Base-by-base conservation (phyloP, 306 rosid genomes). In the Delonix regia region DNA sequence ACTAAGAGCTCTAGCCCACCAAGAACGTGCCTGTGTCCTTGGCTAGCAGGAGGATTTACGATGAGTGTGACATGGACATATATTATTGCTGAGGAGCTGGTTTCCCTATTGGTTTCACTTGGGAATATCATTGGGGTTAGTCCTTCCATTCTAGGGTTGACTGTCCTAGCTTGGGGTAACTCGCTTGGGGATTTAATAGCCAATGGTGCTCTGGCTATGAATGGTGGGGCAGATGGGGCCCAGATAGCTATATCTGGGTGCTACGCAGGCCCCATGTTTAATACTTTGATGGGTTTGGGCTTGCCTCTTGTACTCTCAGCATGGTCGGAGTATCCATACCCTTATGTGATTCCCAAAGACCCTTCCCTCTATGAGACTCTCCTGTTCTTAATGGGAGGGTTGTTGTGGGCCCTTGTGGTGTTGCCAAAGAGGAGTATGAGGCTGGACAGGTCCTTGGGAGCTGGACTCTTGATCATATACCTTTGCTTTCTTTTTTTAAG, bases 1-100 rank as follows among this genome's bases (percentile, higher is more conserved):
- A 87, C 91, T 0, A 83, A 78, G 4, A 83, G 34, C 53, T 59
- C 75, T 30, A 76, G 82, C 64, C 91, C 94, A 14, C 94, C 94
- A 73, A 85, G 59, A 71, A 83, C 47, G 36, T 81, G 78, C 77
- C 30, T 87, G 53, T 84, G 84, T 12, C 90, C 86, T 3, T 90
- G 91, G 94, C 85, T 90, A 13, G 82, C 82, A 34, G 88, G 83
- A 38, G 90, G 91, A 4, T 90, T 90, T 70, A 30, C 44, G n/a
- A 90, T 90, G 94, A 87, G 91, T 52, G 82, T 90, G 45, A 75
- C 84, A 8, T 90, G 94, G 94, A 90, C 87, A 10, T 90, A 90
- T 12, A 74, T 90, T 25, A 70, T 75, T 48, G 94, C 90, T 5
- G 84, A 86, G 36, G 94, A 90, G 36, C 64, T 90, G 59, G 87